Conservation (phyloP, 2,329 filamentous ascomycete genomes). For the Capronia epimyces region DNA sequence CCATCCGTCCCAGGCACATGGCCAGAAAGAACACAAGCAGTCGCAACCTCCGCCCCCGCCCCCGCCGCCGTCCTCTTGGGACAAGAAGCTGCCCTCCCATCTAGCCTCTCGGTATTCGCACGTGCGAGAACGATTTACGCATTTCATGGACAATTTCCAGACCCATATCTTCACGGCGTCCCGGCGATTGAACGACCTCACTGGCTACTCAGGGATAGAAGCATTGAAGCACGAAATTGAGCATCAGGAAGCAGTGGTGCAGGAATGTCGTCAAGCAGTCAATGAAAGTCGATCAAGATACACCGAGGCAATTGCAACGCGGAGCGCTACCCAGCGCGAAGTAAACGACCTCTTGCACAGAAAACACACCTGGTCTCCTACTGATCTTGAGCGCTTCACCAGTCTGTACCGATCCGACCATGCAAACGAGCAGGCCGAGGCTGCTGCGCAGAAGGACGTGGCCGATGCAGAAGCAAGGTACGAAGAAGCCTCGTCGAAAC, state of each 20-base stretch:
- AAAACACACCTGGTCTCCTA: slow-evolving; percentile 84
- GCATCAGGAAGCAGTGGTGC: slow-evolving; percentile 54
- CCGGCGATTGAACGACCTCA: slow-evolving; percentile 86
- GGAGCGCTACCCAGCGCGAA: slow-evolving; percentile 87
- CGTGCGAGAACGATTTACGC: slow-evolving; percentile 55
- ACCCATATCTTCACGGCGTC: slow-evolving; percentile 77
- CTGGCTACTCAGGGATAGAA: slow-evolving; percentile 90
- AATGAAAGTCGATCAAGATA: slow-evolving; percentile 68
- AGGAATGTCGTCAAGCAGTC: slow-evolving; percentile 57
- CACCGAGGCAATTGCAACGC: slow-evolving; percentile 74
- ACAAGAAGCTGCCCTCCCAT: slow-evolving; percentile 48
- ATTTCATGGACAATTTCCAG: slow-evolving; percentile 84
- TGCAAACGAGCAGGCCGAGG: slow-evolving; percentile 80
- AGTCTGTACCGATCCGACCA: slow-evolving; percentile 87
- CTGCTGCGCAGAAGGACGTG: slow-evolving; percentile 64
- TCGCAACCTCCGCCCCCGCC: slow-evolving; percentile 31
- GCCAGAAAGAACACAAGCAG: slow-evolving; percentile 1
- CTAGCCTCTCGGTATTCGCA: slow-evolving; percentile 51
- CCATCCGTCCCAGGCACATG: slow-evolving; percentile 10
- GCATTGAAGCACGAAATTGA: slow-evolving; percentile 73
- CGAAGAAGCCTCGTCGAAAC: slow-evolving; percentile 66
- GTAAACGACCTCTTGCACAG: slow-evolving; percentile 89
- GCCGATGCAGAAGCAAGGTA: slow-evolving; percentile 71
- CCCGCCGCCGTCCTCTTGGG: background rate
- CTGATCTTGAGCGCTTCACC: slow-evolving; percentile 91